Base-by-base conservation (phyloP, 2,329 filamentous ascomycete genomes). In the Sarocladium oryzae region DNA sequence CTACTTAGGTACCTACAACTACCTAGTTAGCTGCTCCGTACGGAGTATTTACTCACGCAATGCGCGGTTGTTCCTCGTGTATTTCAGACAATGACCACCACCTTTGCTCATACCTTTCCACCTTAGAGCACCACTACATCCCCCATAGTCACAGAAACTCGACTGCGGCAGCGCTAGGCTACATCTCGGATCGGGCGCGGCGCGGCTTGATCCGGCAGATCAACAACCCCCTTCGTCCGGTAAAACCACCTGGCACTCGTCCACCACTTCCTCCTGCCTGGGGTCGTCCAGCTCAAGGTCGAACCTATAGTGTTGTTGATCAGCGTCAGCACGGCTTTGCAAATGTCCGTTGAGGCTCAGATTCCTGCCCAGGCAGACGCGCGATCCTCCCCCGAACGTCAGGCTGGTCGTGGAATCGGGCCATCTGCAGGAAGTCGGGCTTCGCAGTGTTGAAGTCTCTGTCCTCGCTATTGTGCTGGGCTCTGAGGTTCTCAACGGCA, bases 251-350 rank as follows among this genome's bases (percentile, higher is more conserved):
- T 54, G 15, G 51, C 52, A 13, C 43, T 56, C 16, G 55, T 52
- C 51, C 51, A 51, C 57, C 53, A 58, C n/a, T n/a, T 56, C 50
- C 51, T 52, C 52, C 7, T 58, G 35, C 1, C n/a, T n/a, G n/a
- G 59, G 57, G 24, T 68, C 60, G 1, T 59, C 63, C 1, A 69
- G 54, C 36, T 62, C 59, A 8, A 68, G 57, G 7, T 76, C 63
- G 51, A 73, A 78, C 30, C 61, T 63, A 3, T 58, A 60, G n/a
- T n/a, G n/a, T n/a, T n/a, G n/a, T n/a, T n/a, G 52, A 78, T 69
- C 18, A 79, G 52, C n/a, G 73, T 78, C 1, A 75, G 65, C 1
- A 68, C 56, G 11, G 61, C 53, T 56, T 69, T 65, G 51, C 66
- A 68, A 4, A 68, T 51, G 53, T 71, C 62, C 5, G 65, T 45